Evolutionary conservation across 371 early-diverging fungal genomes (phyloP).

Genomic region (Circinella minor): DNA sequence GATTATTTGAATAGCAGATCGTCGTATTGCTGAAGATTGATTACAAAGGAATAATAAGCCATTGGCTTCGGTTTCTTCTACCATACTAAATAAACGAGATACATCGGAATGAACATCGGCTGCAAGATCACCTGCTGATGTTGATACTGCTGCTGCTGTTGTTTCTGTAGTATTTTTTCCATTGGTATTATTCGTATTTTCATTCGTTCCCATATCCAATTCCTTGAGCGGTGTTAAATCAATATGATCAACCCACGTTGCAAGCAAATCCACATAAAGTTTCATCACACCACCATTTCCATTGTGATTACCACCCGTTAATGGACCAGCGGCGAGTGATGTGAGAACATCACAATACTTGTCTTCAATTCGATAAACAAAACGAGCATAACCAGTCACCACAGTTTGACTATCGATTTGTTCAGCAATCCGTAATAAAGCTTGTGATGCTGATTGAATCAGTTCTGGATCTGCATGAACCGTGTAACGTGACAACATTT

Average conservation of each 20-base stretch:
- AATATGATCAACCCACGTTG: conserved; percentile 45
- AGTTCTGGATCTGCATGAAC: conserved; percentile 86
- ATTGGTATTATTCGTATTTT: neutral
- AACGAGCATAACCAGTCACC: conserved; percentile 59
- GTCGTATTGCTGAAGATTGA: conserved; percentile 61
- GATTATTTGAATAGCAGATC: conserved; percentile 63
- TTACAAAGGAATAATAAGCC: conserved; percentile 79
- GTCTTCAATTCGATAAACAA: conserved; percentile 66
- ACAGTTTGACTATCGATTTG: conserved; percentile 69
- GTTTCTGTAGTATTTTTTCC: no score
- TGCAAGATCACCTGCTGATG: conserved; percentile 1
- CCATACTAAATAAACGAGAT: conserved; percentile 47
- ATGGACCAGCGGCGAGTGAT: conserved; percentile 43
- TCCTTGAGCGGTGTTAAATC: conserved; percentile 28
- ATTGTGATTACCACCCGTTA: conserved; percentile 17
- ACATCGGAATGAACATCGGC: conserved; percentile 26
- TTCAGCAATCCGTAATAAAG: conserved; percentile 69
- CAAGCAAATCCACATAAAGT: conserved; percentile 45
- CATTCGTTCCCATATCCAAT: conserved; percentile 17
- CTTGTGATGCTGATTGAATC: conserved; percentile 67
- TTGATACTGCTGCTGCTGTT: neutral
- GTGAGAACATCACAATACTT: conserved; percentile 60
- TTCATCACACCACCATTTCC: conserved; percentile 42
- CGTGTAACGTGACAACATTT: conserved; percentile 77
- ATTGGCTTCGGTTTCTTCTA: conserved; percentile 76